These are phyloP conservation scores for Vicia villosa DNA, from an alignment of 306 rosid genomes.

Conservation along the genomic window DNA sequence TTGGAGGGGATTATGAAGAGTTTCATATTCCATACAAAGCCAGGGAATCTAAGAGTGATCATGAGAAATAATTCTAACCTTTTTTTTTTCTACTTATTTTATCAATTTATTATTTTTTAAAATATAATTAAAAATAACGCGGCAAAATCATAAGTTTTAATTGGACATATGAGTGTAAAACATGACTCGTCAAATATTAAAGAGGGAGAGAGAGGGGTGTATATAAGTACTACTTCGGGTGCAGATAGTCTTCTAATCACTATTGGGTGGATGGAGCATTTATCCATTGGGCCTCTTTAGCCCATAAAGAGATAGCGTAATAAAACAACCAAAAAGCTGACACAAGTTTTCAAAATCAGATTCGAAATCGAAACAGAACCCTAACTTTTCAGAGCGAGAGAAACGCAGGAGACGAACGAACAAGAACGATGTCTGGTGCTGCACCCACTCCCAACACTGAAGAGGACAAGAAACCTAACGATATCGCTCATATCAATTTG, in stretches of 20 bases:
- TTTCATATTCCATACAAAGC: no score
- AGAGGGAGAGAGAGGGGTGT: background rate
- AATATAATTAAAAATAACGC: no score
- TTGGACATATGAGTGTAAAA: no score
- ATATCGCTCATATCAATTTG: conserved; percentile 63
- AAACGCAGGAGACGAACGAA: background rate
- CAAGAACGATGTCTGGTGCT: conserved; percentile 51
- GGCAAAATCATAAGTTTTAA: no score
- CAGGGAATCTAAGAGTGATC: no score
- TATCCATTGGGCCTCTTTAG: background rate
- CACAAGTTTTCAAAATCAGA: background rate
- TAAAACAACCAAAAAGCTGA: background rate
- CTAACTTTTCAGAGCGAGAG: conserved; percentile 35
- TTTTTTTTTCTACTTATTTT: no score
- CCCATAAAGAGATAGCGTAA: background rate
- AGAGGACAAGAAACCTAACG: conserved; percentile 76
- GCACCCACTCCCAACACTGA: conserved; percentile 47
- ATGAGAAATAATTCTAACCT: no score
- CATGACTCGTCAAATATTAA: no score
- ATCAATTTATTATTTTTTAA: no score
- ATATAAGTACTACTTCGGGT: background rate
- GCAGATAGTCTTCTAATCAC: background rate
- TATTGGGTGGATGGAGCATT: background rate
- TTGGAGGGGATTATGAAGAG: no score
- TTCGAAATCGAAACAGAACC: conserved; percentile 17